Percentiles rank a stretch among this genome's conserved stretches.
These are phyloP conservation scores for Pleoardoris graminearum DNA, from an alignment of 2,329 filamentous ascomycete species.

Conservation along the genomic window DNA sequence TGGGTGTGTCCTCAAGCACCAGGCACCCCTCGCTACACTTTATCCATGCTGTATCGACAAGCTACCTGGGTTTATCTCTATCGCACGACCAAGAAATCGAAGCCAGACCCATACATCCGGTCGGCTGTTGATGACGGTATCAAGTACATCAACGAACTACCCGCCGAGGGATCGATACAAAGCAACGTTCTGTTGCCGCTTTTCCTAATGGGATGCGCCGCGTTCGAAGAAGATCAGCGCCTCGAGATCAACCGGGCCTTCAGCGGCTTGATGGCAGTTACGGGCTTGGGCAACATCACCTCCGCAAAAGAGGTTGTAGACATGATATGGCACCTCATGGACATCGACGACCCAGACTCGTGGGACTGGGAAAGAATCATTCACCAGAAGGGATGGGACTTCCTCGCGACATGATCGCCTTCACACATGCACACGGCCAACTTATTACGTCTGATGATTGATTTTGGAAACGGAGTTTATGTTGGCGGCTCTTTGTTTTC, in stretches of 20 bases:
- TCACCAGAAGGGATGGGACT: conserved; percentile 61
- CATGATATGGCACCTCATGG: conserved; percentile 64
- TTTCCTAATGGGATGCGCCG: conserved; percentile 64
- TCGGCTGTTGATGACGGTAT: conserved; percentile 63
- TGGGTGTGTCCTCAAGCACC: conserved; percentile 68
- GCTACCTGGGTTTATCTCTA: conserved; percentile 67
- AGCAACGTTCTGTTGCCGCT: conserved; percentile 64
- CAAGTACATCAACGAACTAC: conserved; percentile 58
- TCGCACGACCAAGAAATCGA: conserved; percentile 62
- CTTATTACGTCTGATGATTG: background rate
- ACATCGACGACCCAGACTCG: conserved; percentile 57
- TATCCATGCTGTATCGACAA: conserved; percentile 64
- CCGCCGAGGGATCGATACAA: conserved; percentile 59
- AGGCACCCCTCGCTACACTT: conserved; percentile 57
- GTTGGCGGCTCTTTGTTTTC: too few relatives aligned
- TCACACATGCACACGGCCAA: conserved; percentile 6
- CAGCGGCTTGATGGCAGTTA: conserved; percentile 58
- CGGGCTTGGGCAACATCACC: conserved; percentile 61
- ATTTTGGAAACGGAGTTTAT: background rate
- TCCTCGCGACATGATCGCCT: conserved; percentile 58
- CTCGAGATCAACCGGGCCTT: conserved; percentile 60
- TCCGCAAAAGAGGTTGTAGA: conserved; percentile 60
- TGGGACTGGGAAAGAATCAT: conserved; percentile 69
- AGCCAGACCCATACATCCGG: conserved; percentile 58
- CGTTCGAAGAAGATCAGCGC: conserved; percentile 59